These are phyloP conservation scores for Botrytis elliptica DNA, from an alignment of 2,329 filamentous ascomycete genomes.

Conservation along the genomic window DNA sequence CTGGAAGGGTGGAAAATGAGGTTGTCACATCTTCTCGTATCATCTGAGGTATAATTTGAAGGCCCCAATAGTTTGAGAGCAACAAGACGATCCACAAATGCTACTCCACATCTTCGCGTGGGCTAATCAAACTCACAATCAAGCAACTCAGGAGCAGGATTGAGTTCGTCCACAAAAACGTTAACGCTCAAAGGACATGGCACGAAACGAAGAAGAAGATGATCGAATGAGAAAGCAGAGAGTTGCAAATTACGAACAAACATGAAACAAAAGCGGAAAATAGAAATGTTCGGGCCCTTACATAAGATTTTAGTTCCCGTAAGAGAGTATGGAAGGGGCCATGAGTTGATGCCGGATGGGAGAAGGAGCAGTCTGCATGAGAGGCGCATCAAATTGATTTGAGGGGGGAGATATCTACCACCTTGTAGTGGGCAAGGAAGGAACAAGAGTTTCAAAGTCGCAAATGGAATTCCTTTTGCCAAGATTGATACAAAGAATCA, in stretches of 20 bases:
- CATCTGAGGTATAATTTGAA: fast-evolving
- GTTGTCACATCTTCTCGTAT: neutral
- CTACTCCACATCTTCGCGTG: neutral
- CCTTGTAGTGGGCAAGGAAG: neutral
- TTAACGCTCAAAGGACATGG: neutral
- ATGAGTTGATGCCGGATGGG: neutral
- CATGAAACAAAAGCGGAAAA: neutral
- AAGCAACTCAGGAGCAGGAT: neutral
- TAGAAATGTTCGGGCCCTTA: neutral
- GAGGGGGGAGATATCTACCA: neutral
- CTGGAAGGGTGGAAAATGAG: no score
- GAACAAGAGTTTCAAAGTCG: neutral
- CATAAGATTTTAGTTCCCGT: constrained; percentile 3
- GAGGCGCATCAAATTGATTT: neutral
- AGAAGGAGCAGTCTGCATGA: neutral
- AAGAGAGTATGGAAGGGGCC: neutral
- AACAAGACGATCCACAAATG: neutral
- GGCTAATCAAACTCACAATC: neutral
- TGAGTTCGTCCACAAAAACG: neutral
- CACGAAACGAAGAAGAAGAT: neutral
- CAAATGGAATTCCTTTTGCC: neutral
- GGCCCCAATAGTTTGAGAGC: neutral
- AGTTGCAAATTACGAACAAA: neutral
- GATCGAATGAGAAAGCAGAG: neutral
- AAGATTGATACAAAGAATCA: neutral